Evolutionary conservation across 2,329 filamentous ascomycete genomes (phyloP).

Genomic region (Didymella glomerata): DNA sequence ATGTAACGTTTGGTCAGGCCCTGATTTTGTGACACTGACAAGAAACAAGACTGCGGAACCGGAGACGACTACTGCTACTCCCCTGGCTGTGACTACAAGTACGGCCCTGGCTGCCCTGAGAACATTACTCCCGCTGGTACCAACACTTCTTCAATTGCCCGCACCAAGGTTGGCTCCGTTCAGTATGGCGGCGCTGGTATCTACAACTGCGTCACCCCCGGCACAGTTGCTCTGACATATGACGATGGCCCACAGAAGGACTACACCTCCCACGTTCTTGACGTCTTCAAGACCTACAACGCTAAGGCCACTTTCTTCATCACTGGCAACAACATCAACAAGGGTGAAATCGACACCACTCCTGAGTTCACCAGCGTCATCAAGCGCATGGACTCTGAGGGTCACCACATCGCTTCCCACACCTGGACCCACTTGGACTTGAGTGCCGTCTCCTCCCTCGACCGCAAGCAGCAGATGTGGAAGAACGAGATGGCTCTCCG

Average conservation of each 20-base stretch:
- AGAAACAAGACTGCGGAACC: constrained; percentile 59
- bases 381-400: constrained; percentile 62
- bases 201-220: constrained; percentile 61
- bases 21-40: constrained; percentile 21
- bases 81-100: constrained; percentile 69
- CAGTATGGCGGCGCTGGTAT: constrained; percentile 66
- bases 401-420: constrained; percentile 69
- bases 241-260: constrained; percentile 69
- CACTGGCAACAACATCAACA: constrained; percentile 65
- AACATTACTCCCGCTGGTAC: constrained; percentile 64
- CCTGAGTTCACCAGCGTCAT: constrained; percentile 60
- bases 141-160: constrained; percentile 62
- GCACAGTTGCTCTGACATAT: constrained; percentile 71
- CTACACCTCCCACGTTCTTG: constrained; percentile 69
- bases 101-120: constrained; percentile 68
- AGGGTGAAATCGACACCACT: constrained; percentile 64
- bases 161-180: constrained; percentile 63
- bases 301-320: constrained; percentile 75
- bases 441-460: constrained; percentile 53
- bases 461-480: constrained; percentile 59
- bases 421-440: constrained; percentile 64
- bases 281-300: constrained; percentile 66
- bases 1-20: constrained; percentile 13
- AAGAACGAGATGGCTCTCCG: constrained; percentile 65
- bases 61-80: constrained; percentile 65